Evolutionary conservation across 352 stramenopile species (phyloP).

Genomic region (Phytophthora fragariae): DNA sequence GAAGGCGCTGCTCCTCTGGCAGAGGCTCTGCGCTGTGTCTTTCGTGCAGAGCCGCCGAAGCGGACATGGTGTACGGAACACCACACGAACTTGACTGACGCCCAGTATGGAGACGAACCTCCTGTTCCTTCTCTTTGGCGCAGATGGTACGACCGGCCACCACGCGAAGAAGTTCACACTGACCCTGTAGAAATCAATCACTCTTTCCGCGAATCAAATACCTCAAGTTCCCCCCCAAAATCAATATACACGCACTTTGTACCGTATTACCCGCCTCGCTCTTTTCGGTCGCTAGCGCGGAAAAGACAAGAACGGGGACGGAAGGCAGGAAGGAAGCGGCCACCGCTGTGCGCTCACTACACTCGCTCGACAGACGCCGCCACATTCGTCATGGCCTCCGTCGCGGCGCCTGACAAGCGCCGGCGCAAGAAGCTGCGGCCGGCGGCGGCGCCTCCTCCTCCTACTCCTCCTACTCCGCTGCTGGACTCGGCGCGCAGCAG

Average conservation of each 20-base stretch:
- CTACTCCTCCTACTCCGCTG: not conserved
- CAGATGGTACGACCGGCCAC: conserved; percentile 10
- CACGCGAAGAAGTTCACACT: conserved; percentile 14
- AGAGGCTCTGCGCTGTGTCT: conserved; percentile 9
- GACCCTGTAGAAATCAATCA: not conserved
- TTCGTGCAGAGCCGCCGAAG: conserved; percentile 12
- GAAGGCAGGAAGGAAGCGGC: not conserved
- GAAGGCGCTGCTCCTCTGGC: conserved; percentile 15
- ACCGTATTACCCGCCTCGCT: conserved; percentile 1
- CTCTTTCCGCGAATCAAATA: no score
- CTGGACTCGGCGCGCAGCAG: conserved; percentile 13
- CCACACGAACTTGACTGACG: conserved; percentile 1
- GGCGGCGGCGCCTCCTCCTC: no score
- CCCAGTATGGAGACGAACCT: conserved; percentile 7
- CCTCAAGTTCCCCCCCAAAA: no score
- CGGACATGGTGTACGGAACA: conserved; percentile 6
- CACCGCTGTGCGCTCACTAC: not conserved
- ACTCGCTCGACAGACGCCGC: no score
- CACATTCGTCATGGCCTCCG: conserved; percentile 29
- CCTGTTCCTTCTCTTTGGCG: conserved; percentile 10
- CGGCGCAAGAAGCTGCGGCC: conserved; percentile 20
- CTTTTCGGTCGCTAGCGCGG: conserved; percentile 8
- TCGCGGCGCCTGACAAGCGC: conserved; percentile 4
- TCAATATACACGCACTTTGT: conserved; percentile 2
- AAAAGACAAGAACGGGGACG: conserved; percentile 30